phyloP scores from a whole-genome alignment of 1,284 basidiomycete genomes.

The Ganoderma meredithae region DNA sequence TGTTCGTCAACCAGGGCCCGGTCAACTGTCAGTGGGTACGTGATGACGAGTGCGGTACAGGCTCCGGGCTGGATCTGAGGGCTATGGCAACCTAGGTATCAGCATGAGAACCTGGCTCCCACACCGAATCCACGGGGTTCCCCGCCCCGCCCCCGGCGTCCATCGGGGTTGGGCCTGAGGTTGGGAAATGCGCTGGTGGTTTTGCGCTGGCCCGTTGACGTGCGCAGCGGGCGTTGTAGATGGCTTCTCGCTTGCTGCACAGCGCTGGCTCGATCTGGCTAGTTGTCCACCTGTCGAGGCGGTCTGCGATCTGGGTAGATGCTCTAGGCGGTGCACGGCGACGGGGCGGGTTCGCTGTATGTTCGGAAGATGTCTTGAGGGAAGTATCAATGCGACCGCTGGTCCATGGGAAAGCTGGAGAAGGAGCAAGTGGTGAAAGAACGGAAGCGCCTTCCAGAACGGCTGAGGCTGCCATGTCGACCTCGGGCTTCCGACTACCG shows the following conservation, averaged over 20 bases:
- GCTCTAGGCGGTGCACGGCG: background rate
- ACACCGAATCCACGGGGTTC: background rate
- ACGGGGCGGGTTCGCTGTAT: background rate
- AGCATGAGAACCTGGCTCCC: slow-evolving; percentile 17
- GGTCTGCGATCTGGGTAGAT: background rate
- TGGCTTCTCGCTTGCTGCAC: background rate
- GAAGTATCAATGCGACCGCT: slow-evolving; percentile 3
- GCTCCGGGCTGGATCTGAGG: slow-evolving; percentile 10
- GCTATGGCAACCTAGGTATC: slow-evolving; percentile 21
- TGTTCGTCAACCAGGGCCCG: slow-evolving; percentile 18
- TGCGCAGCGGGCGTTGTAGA: slow-evolving; percentile 1
- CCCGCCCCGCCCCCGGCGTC: background rate
- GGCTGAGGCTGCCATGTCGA: slow-evolving; percentile 20
- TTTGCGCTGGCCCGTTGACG: background rate
- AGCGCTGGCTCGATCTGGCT: no score
- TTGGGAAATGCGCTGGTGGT: no score
- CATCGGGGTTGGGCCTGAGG: background rate
- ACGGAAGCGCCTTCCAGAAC: slow-evolving; percentile 10
- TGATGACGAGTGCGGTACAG: slow-evolving; percentile 13
- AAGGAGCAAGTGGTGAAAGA: slow-evolving; percentile 1
- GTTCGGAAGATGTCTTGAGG: slow-evolving; percentile 5
- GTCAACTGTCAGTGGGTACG: slow-evolving; percentile 14
- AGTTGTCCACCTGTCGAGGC: background rate
- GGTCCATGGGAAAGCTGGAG: background rate
- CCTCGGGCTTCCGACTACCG: slow-evolving; percentile 5